Evolutionary conservation across 192 early-diverging fungal genomes (phyloP).

Genomic region (Fimicolochytrium jonesii): DNA sequence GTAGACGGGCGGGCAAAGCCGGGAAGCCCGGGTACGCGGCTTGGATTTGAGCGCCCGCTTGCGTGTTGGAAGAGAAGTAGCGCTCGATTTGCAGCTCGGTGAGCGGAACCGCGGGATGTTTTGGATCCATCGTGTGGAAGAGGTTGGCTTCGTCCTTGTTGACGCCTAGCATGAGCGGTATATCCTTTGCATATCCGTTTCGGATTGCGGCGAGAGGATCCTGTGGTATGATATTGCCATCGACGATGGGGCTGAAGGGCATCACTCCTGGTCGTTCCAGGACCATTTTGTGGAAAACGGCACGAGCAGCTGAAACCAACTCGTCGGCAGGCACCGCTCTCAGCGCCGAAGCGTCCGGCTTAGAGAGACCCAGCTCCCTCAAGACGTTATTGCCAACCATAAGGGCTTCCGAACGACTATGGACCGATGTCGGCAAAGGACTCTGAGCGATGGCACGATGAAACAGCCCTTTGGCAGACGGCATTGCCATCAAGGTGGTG

Average conservation of each 20-base stretch:
- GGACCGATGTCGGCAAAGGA: not conserved
- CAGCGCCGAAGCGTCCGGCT: not conserved
- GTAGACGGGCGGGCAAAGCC: no score
- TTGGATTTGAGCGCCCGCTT: no score
- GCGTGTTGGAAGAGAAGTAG: no score
- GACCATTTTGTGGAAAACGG: not conserved
- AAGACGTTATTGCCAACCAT: no score
- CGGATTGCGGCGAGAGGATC: not conserved
- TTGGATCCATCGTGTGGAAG: no score
- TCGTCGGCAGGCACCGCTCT: not conserved
- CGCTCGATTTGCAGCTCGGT: no score
- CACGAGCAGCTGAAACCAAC: not conserved
- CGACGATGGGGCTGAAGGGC: constrained; percentile 1
- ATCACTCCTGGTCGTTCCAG: not conserved
- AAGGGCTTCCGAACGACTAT: no score
- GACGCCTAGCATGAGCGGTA: not conserved
- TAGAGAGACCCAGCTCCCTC: no score
- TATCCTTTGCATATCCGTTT: not conserved
- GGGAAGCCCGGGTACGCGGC: no score
- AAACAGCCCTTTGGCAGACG: constrained; percentile 1
- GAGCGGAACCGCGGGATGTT: no score
- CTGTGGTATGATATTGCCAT: not conserved
- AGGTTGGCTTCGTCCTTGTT: constrained; percentile 1
- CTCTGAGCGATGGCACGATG: constrained; percentile 4
- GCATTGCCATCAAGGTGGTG: not conserved